Evolutionary conservation across 805 yeast genomes (phyloP).

Genomic region (Nadsonia fulvescens): DNA sequence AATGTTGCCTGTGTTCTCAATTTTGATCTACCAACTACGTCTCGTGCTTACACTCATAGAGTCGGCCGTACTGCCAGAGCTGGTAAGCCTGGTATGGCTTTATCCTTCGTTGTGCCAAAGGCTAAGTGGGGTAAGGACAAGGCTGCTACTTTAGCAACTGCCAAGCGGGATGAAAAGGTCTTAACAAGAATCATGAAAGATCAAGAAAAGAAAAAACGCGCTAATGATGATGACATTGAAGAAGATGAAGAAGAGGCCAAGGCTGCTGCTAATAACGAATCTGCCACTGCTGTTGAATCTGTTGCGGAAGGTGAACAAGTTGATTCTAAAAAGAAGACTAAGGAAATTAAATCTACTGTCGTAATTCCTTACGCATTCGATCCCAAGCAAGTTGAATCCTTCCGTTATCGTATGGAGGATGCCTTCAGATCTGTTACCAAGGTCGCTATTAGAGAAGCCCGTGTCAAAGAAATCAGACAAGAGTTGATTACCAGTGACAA

Average conservation of each 20-base stretch:
- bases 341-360: slow-evolving; percentile 32
- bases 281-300: too few species aligned
- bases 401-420: slow-evolving; percentile 92
- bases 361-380: slow-evolving; percentile 93
- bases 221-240: slow-evolving; percentile 26
- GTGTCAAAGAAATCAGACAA: slow-evolving; percentile 71
- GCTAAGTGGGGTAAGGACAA: slow-evolving; percentile 82
- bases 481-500: slow-evolving; percentile 81
- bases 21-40: slow-evolving; percentile 81
- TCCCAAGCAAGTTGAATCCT: slow-evolving; percentile 80
- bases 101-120: slow-evolving; percentile 74
- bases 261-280: too few species aligned
- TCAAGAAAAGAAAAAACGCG: slow-evolving; percentile 56
- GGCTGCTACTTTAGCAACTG: slow-evolving; percentile 48
- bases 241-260: too few species aligned
- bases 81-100: slow-evolving; percentile 85
- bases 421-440: slow-evolving; percentile 90
- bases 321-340: slow-evolving; percentile 3
- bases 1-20: slow-evolving; percentile 94
- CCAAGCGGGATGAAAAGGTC: slow-evolving; percentile 76
- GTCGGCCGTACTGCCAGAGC: slow-evolving; percentile 97
- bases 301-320: slow-evolving; percentile 1
- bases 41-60: slow-evolving; percentile 81
- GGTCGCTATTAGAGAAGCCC: slow-evolving; percentile 80
- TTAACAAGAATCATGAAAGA: slow-evolving; percentile 57